Percentiles rank a stretch among this genome's conserved stretches.
These are phyloP conservation scores for Flaveria sonorensis DNA, from an alignment of 129 eudicot species.

Conservation along the genomic window DNA sequence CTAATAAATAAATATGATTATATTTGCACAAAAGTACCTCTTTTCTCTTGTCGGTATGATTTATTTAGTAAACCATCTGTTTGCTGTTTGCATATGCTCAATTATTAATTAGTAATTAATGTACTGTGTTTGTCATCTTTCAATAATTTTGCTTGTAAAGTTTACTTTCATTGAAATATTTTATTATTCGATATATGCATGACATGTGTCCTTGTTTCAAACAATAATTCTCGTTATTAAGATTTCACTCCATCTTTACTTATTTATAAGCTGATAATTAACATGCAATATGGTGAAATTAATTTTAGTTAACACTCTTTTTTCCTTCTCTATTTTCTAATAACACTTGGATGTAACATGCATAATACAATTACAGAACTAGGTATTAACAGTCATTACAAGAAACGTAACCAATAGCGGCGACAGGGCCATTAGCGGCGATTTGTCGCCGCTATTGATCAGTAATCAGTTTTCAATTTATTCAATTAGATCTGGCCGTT, in stretches of 20 bases:
- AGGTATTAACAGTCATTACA: too few relatives aligned
- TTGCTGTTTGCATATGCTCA: background rate
- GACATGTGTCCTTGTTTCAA: background rate
- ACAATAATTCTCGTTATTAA: background rate
- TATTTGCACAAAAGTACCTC: background rate
- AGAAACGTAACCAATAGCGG: too few relatives aligned
- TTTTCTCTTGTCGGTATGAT: conserved; percentile 10
- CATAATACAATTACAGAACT: too few relatives aligned
- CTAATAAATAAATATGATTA: background rate
- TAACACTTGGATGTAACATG: too few relatives aligned
- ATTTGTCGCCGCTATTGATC: too few relatives aligned
- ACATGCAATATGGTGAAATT: too few relatives aligned
- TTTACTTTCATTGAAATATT: background rate
- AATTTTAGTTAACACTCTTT: background rate
- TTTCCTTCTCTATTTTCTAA: background rate
- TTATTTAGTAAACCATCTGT: background rate
- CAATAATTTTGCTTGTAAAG: background rate
- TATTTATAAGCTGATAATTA: background rate
- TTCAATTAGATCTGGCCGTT: too few relatives aligned
- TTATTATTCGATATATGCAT: background rate
- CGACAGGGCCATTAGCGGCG: too few relatives aligned
- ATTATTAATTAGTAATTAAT: background rate
- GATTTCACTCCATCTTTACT: background rate
- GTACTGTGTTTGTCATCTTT: conserved; percentile 5
- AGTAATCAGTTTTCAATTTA: too few relatives aligned